Evolutionary conservation across 1,284 basidiomycete genomes (phyloP).

Genomic region (Inonotus obliquus): DNA sequence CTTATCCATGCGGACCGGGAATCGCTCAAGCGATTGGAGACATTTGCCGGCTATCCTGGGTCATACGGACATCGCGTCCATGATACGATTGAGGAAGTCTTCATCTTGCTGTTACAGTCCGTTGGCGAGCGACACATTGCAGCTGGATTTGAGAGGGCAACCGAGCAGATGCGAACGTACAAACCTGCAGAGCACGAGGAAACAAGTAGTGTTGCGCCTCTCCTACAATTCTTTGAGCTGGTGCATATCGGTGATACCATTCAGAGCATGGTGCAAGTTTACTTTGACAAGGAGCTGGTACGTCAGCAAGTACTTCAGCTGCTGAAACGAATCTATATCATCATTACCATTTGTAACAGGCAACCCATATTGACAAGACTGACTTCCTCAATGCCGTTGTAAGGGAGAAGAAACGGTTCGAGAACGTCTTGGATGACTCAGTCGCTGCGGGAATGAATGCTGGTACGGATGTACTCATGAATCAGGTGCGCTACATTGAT

Average conservation of each 20-base stretch:
- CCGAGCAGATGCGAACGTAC: constrained; percentile 82
- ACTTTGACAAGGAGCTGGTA: constrained; percentile 94
- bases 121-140: constrained; percentile 78
- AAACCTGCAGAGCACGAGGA: constrained; percentile 80
- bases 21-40: constrained; percentile 87
- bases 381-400: constrained; percentile 95
- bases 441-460: constrained; percentile 93
- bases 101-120: constrained; percentile 78
- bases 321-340: not conserved
- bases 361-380: constrained; percentile 81
- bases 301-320: constrained; percentile 19
- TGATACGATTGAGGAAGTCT: constrained; percentile 90
- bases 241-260: constrained; percentile 98
- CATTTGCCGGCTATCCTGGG: constrained; percentile 83
- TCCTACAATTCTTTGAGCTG: constrained; percentile 96
- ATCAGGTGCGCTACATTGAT: constrained; percentile 54
- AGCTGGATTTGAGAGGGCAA: constrained; percentile 85
- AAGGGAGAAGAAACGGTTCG: constrained; percentile 95
- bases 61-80: constrained; percentile 76
- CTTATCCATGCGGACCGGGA: constrained; percentile 92
- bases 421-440: constrained; percentile 86
- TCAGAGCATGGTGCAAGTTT: constrained; percentile 95
- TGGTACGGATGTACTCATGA: constrained; percentile 94
- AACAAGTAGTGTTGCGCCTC: constrained; percentile 78
- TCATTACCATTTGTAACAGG: constrained; percentile 37